These are phyloP conservation scores for Globisporangium yorkense DNA, from an alignment of 352 stramenopile genomes.

Conservation along the genomic window DNA sequence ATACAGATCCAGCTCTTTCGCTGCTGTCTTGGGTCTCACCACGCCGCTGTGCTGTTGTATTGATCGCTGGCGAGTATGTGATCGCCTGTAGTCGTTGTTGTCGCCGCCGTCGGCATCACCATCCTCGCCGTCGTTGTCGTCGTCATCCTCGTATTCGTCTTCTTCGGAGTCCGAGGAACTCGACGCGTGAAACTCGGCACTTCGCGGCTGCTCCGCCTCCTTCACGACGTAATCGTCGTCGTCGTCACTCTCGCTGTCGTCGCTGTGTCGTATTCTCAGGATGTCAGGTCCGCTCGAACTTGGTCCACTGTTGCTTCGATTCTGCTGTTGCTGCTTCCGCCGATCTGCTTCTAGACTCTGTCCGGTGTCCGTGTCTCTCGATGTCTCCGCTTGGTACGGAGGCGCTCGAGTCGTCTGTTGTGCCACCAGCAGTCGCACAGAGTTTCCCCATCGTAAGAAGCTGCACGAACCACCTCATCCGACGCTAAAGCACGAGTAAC, in stretches of 20 bases:
- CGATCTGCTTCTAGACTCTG: neutral
- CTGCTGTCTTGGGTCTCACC: constrained; percentile 40
- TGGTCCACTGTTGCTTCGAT: neutral
- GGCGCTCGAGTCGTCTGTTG: neutral
- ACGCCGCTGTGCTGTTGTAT: constrained; percentile 2
- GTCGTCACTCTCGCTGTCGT: constrained; percentile 9
- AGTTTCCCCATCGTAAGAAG: neutral
- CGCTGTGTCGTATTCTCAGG: constrained; percentile 10
- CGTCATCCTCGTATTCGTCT: constrained; percentile 10
- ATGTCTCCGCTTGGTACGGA: neutral
- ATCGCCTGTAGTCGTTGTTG: neutral
- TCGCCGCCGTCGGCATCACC: neutral
- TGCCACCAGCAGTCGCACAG: neutral
- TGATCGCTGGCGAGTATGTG: neutral
- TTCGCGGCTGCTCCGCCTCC: constrained; percentile 43
- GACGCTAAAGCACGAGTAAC: neutral
- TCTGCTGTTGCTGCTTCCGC: neutral
- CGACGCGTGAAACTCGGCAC: constrained; percentile 48
- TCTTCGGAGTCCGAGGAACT: constrained; percentile 50
- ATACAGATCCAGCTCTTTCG: constrained; percentile 50
- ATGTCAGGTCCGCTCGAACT: constrained; percentile 6
- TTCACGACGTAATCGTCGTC: constrained; percentile 58
- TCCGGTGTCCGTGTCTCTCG: neutral
- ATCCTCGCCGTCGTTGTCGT: constrained; percentile 5
- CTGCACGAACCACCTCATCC: neutral